A percentile compares a stretch with the other conserved stretches of the same genome.
Conservation (phyloP, 257 asterid genomes). For the Nyctanthes arbortristis region DNA sequence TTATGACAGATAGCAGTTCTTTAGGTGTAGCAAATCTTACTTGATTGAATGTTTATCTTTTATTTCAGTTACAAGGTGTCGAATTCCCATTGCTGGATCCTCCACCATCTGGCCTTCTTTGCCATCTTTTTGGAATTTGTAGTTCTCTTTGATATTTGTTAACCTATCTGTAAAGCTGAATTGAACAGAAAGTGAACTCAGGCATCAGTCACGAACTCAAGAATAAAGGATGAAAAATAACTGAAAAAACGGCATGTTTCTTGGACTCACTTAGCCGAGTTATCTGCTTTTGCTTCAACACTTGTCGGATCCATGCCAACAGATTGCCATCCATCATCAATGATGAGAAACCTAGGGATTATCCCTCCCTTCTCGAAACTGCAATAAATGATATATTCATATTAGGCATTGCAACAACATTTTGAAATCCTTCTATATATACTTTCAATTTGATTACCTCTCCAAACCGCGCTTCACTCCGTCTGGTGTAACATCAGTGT, state of each 20-base stretch:
- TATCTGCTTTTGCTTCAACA: conserved; percentile 54
- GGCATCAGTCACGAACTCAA: background rate
- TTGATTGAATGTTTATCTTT: conserved; percentile 66
- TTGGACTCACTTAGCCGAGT: conserved; percentile 75
- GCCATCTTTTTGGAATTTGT: conserved; percentile 80
- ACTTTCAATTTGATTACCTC: conserved; percentile 43
- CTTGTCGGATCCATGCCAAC: conserved; percentile 79
- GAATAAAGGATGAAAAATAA: background rate
- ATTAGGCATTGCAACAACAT: background rate
- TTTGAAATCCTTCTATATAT: background rate
- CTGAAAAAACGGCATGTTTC: background rate
- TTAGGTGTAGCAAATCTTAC: conserved; percentile 33
- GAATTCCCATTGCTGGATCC: conserved; percentile 73
- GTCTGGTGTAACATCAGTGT: conserved; percentile 76
- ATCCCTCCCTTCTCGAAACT: conserved; percentile 83
- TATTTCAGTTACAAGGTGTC: conserved; percentile 59
- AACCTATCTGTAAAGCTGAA: conserved; percentile 89
- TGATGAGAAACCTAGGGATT: conserved; percentile 73
- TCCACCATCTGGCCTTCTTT: conserved; percentile 63
- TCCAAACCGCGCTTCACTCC: conserved; percentile 79
- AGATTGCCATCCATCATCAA: conserved; percentile 97
- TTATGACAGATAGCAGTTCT: background rate
- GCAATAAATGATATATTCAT: conserved; percentile 11
- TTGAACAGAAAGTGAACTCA: conserved; percentile 1
- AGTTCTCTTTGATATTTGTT: conserved; percentile 86